Evolutionary conservation across 2,329 filamentous ascomycete species (phyloP).

Genomic region (Xylaria sp.): DNA sequence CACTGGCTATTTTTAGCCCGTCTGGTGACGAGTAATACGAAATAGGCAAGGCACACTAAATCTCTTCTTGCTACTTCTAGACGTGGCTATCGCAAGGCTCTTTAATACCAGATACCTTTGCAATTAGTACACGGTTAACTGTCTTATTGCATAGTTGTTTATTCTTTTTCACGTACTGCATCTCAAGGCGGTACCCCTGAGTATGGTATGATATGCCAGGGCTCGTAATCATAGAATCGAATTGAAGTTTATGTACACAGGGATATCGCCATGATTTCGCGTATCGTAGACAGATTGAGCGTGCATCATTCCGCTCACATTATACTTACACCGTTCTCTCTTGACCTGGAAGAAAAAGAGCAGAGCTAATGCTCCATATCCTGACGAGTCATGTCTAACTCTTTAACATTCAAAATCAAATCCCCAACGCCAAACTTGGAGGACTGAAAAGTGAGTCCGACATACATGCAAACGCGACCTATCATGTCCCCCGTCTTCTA

Average conservation of each 20-base stretch:
- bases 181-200: not conserved
- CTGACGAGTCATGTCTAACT: slow-evolving; percentile 24
- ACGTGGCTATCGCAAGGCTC: no score
- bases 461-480: slow-evolving; percentile 19
- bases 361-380: slow-evolving; percentile 6
- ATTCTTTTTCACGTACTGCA: not conserved
- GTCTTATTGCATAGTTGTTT: not conserved
- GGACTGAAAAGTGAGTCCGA: slow-evolving; percentile 20
- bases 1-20: no score
- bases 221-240: not conserved
- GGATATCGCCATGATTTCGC: slow-evolving; percentile 1
- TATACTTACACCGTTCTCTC: not conserved
- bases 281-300: slow-evolving; percentile 18
- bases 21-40: no score
- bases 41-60: no score
- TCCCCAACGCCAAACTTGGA: slow-evolving; percentile 36
- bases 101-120: no score
- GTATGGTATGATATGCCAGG: not conserved
- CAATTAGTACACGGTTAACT: not conserved
- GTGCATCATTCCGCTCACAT: slow-evolving; percentile 16
- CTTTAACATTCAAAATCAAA: slow-evolving; percentile 25
- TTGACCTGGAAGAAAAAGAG: slow-evolving; percentile 11
- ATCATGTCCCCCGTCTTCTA: not conserved
- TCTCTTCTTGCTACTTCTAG: no score
- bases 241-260: slow-evolving; percentile 18